Conservation (phyloP, 2,329 filamentous ascomycete genomes). For the Camillea tinctor region DNA sequence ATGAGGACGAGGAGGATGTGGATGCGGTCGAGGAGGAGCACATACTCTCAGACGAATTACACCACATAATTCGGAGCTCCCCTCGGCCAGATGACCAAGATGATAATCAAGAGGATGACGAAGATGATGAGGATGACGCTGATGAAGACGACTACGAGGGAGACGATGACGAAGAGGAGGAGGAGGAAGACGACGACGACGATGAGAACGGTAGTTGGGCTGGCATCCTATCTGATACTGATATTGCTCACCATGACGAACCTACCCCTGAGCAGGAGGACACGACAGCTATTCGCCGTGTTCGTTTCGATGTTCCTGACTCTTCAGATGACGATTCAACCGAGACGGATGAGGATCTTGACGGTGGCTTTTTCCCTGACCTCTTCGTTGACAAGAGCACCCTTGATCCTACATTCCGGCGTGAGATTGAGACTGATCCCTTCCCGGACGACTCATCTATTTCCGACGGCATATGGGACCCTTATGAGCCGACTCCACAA, state of each 20-base stretch:
- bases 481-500: slow-evolving; percentile 45
- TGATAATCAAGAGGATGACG: slow-evolving; percentile 39
- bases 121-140: slow-evolving; percentile 40
- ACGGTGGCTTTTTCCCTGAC: slow-evolving; percentile 67
- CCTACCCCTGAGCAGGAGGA: slow-evolving; percentile 30
- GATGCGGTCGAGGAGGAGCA: slow-evolving; percentile 75
- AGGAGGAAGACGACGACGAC: slow-evolving; percentile 28
- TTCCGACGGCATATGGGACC: slow-evolving; percentile 64
- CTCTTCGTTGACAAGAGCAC: slow-evolving; percentile 75
- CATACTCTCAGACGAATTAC: slow-evolving; percentile 54
- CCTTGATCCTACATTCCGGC: slow-evolving; percentile 69
- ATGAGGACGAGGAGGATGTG: slow-evolving; percentile 74
- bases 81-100: slow-evolving; percentile 50
- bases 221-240: slow-evolving; percentile 48
- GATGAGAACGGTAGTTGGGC: slow-evolving; percentile 54
- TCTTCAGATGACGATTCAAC: slow-evolving; percentile 67
- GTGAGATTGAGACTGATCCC: slow-evolving; percentile 69
- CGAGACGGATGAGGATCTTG: slow-evolving; percentile 60
- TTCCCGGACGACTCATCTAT: slow-evolving; percentile 53
- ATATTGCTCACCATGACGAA: slow-evolving; percentile 43
- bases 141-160: slow-evolving; percentile 37
- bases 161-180: slow-evolving; percentile 40
- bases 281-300: slow-evolving; percentile 51
- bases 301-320: slow-evolving; percentile 70
- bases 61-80: slow-evolving; percentile 40